Conservation (phyloP, 2,329 filamentous ascomycete species). For the Diaporthe batatas region DNA sequence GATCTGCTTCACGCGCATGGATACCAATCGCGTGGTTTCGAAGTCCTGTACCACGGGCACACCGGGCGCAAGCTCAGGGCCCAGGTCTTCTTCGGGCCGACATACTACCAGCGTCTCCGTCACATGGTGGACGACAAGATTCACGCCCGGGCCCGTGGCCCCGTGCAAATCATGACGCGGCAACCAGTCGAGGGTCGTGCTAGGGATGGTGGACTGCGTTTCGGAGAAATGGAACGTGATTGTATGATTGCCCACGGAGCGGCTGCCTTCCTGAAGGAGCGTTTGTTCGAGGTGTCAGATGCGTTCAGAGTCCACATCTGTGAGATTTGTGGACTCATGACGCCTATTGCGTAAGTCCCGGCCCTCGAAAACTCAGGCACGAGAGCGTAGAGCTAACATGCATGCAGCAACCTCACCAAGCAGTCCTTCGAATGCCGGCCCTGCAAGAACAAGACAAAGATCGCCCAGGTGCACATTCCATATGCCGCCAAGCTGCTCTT, state of each 20-base stretch:
- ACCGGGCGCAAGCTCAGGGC: conserved; percentile 93
- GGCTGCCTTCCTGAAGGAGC: conserved; percentile 95
- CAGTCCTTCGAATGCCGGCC: conserved; percentile 96
- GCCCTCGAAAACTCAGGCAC: conserved; percentile 5
- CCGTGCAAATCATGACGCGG: conserved; percentile 95
- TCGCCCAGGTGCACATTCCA: conserved; percentile 96
- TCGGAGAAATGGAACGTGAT: conserved; percentile 99
- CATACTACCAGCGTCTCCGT: conserved; percentile 97
- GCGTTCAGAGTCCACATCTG: conserved; percentile 98
- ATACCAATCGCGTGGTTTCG: conserved; percentile 97
- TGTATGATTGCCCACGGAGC: conserved; percentile 99
- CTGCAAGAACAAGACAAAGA: conserved; percentile 99
- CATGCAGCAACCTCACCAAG: conserved; percentile 85
- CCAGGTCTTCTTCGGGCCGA: conserved; percentile 96
- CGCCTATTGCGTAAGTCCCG: conserved; percentile 91
- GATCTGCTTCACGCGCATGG: conserved; percentile 87
- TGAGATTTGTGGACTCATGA: conserved; percentile 99
- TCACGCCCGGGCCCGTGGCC: conserved; percentile 96
- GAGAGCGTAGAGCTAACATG: conserved; percentile 51
- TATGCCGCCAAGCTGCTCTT: conserved; percentile 98
- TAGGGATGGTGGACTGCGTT: conserved; percentile 95
- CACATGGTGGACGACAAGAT: conserved; percentile 99
- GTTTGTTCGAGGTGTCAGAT: conserved; percentile 96
- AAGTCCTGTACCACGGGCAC: conserved; percentile 99
- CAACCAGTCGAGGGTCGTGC: conserved; percentile 99